phyloP scores from a whole-genome alignment of 2,329 filamentous ascomycete genomes.

The Scytalidium lignicola region DNA sequence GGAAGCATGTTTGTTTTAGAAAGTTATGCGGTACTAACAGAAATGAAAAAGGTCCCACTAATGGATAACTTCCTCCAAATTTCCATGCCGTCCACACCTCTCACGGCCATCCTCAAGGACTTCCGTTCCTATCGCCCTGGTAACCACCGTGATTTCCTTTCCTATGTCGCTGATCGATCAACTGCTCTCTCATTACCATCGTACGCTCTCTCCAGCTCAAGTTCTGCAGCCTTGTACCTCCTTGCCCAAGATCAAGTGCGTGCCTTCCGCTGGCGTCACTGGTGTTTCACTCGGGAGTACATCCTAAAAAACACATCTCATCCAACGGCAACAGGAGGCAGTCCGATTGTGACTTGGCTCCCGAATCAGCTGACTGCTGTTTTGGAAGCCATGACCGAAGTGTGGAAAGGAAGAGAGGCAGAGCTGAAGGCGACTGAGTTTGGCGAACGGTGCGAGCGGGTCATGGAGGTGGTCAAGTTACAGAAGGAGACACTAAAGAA shows the following conservation, averaged over 20 bases:
- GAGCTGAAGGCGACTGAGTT: slow-evolving; percentile 5
- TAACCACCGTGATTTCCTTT: slow-evolving; percentile 82
- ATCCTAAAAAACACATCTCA: slow-evolving; percentile 74
- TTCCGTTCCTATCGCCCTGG: slow-evolving; percentile 86
- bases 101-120: slow-evolving; percentile 82
- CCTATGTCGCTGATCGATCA: slow-evolving; percentile 56
- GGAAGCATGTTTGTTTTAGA: neutral
- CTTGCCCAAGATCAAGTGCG: slow-evolving; percentile 68
- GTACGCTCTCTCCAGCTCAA: slow-evolving; percentile 50
- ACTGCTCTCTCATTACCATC: slow-evolving; percentile 48
- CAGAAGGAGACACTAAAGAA: slow-evolving; percentile 63
- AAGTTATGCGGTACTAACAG: neutral
- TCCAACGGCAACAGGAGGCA: slow-evolving; percentile 74
- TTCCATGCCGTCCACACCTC: slow-evolving; percentile 80
- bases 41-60: slow-evolving; percentile 63
- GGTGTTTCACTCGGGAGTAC: slow-evolving; percentile 81
- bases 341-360: slow-evolving; percentile 78
- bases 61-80: slow-evolving; percentile 84
- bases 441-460: slow-evolving; percentile 41
- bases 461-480: slow-evolving; percentile 61
- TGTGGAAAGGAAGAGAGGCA: slow-evolving; percentile 37
- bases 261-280: slow-evolving; percentile 79
- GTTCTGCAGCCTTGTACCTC: slow-evolving; percentile 58
- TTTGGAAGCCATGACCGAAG: slow-evolving; percentile 61
- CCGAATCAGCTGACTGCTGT: slow-evolving; percentile 77